phyloP scores from a whole-genome alignment of 108 stramenopile species.

The Nitzschia sp. region DNA sequence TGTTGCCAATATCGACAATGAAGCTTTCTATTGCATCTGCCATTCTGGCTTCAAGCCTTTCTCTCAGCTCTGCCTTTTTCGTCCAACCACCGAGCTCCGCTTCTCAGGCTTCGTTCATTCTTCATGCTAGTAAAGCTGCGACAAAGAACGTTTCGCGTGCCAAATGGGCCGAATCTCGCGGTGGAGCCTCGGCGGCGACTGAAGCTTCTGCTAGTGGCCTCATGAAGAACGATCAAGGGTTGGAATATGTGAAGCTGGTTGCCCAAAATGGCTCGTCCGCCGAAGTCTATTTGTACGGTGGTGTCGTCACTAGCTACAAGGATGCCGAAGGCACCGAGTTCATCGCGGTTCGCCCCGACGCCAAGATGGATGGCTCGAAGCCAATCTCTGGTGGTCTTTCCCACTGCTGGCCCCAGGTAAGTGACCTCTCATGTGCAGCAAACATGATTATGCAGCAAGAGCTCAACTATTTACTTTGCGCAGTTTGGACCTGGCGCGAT shows the following conservation, averaged over 20 bases:
- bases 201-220: slow-evolving; percentile 45
- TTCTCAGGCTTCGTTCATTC: not conserved
- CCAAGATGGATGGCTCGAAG: slow-evolving; percentile 96
- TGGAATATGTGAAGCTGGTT: slow-evolving; percentile 79
- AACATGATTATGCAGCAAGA: not conserved
- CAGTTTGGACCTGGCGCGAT: slow-evolving; percentile 90
- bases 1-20: slow-evolving; percentile 34
- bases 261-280: slow-evolving; percentile 60
- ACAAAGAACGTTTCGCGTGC: slow-evolving; percentile 63
- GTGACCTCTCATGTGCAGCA: too few relatives aligned
- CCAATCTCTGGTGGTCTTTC: slow-evolving; percentile 94
- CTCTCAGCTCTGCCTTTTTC: slow-evolving; percentile 48
- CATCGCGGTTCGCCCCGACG: slow-evolving; percentile 96
- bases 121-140: slow-evolving; percentile 56
- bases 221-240: slow-evolving; percentile 72
- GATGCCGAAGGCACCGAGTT: slow-evolving; percentile 80
- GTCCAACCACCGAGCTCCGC: slow-evolving; percentile 14
- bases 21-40: slow-evolving; percentile 51
- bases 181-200: slow-evolving; percentile 31
- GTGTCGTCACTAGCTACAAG: slow-evolving; percentile 78
- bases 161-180: slow-evolving; percentile 75
- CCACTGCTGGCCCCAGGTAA: slow-evolving; percentile 91
- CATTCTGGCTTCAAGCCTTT: slow-evolving; percentile 33
- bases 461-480: slow-evolving; percentile 1
- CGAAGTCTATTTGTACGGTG: slow-evolving; percentile 81